Conservation (phyloP, 2,329 filamentous ascomycete genomes). For the Lasiodiplodia sp. region DNA sequence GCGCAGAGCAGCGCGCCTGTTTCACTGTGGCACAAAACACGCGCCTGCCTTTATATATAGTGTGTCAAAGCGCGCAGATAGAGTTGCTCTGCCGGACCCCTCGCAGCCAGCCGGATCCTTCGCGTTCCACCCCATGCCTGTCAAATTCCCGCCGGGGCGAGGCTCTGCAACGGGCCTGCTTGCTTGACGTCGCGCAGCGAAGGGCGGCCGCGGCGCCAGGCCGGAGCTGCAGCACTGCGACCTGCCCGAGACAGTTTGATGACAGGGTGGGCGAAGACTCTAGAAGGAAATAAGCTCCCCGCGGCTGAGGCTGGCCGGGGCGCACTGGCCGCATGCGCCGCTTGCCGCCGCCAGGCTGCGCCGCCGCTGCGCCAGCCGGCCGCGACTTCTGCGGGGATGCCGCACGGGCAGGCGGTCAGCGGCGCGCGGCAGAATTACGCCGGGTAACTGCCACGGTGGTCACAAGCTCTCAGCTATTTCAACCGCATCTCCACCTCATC, state of each 20-base stretch:
- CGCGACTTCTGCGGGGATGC: neutral
- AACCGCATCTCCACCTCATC: constrained; percentile 28
- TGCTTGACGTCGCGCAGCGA: neutral
- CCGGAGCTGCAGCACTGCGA: neutral
- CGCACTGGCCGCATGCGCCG: constrained; percentile 1
- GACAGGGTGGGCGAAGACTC: constrained; percentile 21
- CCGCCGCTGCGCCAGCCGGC: neutral
- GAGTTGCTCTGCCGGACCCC: neutral
- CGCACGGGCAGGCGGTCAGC: constrained; percentile 1
- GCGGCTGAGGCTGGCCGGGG: constrained; percentile 14
- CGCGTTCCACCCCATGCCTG: neutral
- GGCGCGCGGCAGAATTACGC: constrained; percentile 15
- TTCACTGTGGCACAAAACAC: constrained; percentile 4
- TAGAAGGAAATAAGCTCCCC: constrained; percentile 25
- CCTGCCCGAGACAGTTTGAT: constrained; percentile 12
- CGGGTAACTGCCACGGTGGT: constrained; percentile 29
- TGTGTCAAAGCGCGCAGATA: neutral
- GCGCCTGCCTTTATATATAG: constrained; percentile 6
- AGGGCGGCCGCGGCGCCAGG: neutral
- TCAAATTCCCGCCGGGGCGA: neutral
- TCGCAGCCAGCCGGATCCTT: neutral
- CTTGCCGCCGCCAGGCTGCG: constrained; percentile 5
- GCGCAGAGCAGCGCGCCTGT: neutral
- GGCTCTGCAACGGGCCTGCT: neutral
- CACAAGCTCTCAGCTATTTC: constrained; percentile 27